Evolutionary conservation across 345 rosid genomes (phyloP), one percentile per base, ranked within the genome.

Genomic region (Pelargonium nanum): DNA sequence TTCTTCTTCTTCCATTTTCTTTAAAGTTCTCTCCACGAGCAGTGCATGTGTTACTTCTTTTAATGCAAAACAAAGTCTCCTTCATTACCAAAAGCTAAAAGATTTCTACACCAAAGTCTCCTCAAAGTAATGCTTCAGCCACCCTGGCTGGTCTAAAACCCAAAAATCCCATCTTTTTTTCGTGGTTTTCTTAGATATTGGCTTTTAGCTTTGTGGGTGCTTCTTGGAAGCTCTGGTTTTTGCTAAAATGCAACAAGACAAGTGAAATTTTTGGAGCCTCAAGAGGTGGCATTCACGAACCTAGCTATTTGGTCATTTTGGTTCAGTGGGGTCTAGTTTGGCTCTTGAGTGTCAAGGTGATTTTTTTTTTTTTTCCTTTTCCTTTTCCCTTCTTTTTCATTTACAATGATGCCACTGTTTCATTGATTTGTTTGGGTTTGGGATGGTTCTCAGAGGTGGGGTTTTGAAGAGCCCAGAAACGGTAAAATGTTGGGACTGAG

Each of bases 401-500:
- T 60, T 40, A 19, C 58, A 58, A 32, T 61, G 53, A 21, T 53
- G 34, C 56, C 61, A 28, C 65, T 45, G 21, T 64, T 61, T 65
- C 48, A 19, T 61, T 67, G 24, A 15, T 30, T 56, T 22, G 13
- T 24, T 20, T 25, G 50, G 12, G 62, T 48, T 61, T 65, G 62
- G 45, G 65, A 64, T 74, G 22, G 40, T 53, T 69, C 68, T 65
- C 75, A 76, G 65, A 60, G 67, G 84, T 78, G 81, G n/a, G 82
- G 80, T 66, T 77, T 75, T 77, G 90, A 76, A 59, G 83, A 77
- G 56, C 68, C 63, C 24, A 72, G 72, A 63, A 84, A 67, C 45
- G 59, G 73, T 69, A 79, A 75, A 75, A 73, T 79, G 78, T 56
- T 81, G 75, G 92, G 84, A 58, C 56, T 75, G 74, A 80, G 78